Evolutionary conservation across 345 rosid genomes (phyloP).

Genomic region (Pelargonium nanum): DNA sequence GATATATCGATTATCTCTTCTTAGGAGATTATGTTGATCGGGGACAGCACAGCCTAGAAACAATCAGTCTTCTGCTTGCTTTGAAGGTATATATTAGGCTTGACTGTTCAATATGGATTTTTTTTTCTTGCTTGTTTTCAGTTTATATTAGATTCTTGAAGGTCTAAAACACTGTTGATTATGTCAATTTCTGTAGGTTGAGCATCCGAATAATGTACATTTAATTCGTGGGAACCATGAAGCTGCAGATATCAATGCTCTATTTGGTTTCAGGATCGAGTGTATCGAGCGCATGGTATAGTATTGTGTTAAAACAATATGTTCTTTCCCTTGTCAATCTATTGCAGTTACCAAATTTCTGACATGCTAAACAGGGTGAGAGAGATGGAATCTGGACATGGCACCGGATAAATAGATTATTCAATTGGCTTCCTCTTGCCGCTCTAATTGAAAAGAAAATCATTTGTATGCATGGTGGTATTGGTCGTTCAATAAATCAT

Average conservation of each 20-base stretch:
- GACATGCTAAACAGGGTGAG: conserved; percentile 58
- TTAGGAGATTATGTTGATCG: conserved; percentile 98
- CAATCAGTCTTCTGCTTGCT: conserved; percentile 87
- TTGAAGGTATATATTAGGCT: conserved; percentile 51
- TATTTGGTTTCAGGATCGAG: conserved; percentile 93
- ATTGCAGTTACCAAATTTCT: conserved; percentile 16
- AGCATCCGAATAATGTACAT: conserved; percentile 79
- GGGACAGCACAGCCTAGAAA: conserved; percentile 98
- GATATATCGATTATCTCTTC: conserved; percentile 97
- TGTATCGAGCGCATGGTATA: conserved; percentile 97
- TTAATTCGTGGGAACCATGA: conserved; percentile 98
- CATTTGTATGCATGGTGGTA: conserved; percentile 99
- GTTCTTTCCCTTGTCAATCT: conserved; percentile 8
- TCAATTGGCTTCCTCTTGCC: conserved; percentile 95
- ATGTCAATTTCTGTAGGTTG: conserved; percentile 49
- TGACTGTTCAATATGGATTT: conserved; percentile 1
- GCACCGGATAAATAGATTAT: conserved; percentile 94
- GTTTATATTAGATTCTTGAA: conserved; percentile 11
- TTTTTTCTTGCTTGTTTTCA: conserved; percentile 7
- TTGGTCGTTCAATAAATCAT: conserved; percentile 94
- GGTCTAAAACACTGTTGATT: conserved; percentile 9
- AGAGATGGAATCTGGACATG: conserved; percentile 99
- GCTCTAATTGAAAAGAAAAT: conserved; percentile 94
- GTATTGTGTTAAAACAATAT: conserved; percentile 14
- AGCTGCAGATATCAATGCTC: conserved; percentile 99